Evolutionary conservation across 192 early-diverging fungal species (phyloP).

Genomic region (Linnemannia schmuckeri): DNA sequence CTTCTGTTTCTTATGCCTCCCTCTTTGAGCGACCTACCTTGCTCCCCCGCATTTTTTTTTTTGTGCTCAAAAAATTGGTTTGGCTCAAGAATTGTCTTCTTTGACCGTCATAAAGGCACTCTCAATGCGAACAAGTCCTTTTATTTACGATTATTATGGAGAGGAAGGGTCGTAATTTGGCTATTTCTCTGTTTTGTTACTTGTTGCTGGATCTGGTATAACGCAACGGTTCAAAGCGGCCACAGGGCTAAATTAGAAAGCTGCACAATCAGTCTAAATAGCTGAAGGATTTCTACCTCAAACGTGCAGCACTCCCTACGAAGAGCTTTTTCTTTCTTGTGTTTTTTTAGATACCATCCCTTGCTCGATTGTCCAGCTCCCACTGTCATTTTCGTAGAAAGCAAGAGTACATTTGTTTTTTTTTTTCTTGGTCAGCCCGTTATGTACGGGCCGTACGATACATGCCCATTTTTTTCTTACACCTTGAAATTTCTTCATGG

Average conservation of each 20-base stretch:
- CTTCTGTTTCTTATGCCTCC: neutral
- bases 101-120: neutral
- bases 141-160: neutral
- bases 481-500: no score
- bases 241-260: conserved; percentile 4
- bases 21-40: conserved; percentile 1
- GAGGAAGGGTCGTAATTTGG: neutral
- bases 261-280: no score
- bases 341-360: neutral
- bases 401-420: neutral
- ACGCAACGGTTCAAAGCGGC: neutral
- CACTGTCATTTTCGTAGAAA: neutral
- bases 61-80: neutral
- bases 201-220: neutral
- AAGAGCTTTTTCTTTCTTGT: neutral
- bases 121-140: no score
- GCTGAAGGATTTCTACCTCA: no score
- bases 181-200: neutral
- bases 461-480: neutral
- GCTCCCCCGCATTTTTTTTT: conserved; percentile 48
- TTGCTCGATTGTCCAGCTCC: neutral
- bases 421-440: neutral
- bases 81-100: neutral
- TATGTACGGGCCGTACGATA: neutral
- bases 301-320: no score